These are phyloP conservation scores for Pochonia chlamydosporia DNA, from an alignment of 2,329 filamentous ascomycete genomes.

Conservation along the genomic window DNA sequence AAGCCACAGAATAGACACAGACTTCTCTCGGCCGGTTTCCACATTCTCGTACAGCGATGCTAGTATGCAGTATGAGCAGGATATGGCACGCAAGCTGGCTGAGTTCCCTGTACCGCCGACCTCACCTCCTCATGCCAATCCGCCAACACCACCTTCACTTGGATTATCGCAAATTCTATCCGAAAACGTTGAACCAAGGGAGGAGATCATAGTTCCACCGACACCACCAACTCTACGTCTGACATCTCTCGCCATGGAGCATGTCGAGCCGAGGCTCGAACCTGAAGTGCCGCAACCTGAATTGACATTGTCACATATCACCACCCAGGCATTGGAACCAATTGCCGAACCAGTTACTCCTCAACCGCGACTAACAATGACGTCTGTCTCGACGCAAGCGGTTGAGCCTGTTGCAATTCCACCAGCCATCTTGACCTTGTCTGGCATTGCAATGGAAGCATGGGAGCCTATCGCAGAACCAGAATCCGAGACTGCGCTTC, in stretches of 20 bases:
- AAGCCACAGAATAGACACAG: constrained; percentile 18
- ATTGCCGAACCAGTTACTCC: constrained; percentile 19
- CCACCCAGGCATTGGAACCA: constrained; percentile 18
- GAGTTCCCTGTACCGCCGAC: constrained; percentile 50
- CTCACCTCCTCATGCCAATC: constrained; percentile 25
- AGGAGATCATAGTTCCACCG: constrained; percentile 26
- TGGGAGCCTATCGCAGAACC: constrained; percentile 22
- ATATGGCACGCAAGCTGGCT: constrained; percentile 46
- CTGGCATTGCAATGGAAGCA: constrained; percentile 21
- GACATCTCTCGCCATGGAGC: constrained; percentile 21
- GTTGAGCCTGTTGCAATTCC: constrained; percentile 22
- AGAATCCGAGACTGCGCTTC: constrained; percentile 5
- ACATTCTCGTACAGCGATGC: constrained; percentile 46
- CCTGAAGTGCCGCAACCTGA: not conserved
- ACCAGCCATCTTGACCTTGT: constrained; percentile 22
- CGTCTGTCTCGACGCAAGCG: constrained; percentile 18
- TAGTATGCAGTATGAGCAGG: constrained; percentile 43
- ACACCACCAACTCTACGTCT: constrained; percentile 24
- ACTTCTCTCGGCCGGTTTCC: constrained; percentile 37
- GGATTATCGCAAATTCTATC: constrained; percentile 39
- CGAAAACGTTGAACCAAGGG: constrained; percentile 37
- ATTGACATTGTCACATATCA: constrained; percentile 19
- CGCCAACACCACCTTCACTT: constrained; percentile 28
- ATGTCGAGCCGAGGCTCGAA: constrained; percentile 21
- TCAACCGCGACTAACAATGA: constrained; percentile 19